Evolutionary conservation across 441 rosid genomes (phyloP).

Genomic region (Manihot esculenta): DNA sequence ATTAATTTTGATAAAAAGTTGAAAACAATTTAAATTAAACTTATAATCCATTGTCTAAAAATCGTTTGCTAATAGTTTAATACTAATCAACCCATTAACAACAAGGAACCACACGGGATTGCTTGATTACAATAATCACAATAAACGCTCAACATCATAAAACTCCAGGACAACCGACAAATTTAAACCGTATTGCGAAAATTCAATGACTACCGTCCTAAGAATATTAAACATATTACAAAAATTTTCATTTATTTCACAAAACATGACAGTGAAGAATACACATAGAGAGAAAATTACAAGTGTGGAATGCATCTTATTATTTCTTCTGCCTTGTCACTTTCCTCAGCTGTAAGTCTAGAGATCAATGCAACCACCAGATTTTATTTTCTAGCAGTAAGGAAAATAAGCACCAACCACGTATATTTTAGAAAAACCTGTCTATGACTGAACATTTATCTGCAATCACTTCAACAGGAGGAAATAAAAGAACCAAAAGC

Average conservation of each 20-base stretch:
- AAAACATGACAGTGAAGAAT: neutral
- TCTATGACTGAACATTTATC: neutral
- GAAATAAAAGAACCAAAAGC: slow-evolving; percentile 1
- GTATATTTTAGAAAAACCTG: neutral
- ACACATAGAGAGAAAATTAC: neutral
- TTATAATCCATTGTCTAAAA: no score
- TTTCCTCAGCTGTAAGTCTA: neutral
- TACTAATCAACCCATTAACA: no score
- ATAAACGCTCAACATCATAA: no score
- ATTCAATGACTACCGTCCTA: no score
- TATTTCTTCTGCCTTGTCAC: neutral
- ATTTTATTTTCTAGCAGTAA: neutral
- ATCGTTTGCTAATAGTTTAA: no score
- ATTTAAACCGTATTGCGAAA: no score
- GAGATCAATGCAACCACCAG: neutral
- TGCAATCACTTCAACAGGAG: neutral
- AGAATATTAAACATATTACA: no score
- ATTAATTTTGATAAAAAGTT: no score
- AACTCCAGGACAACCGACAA: no score
- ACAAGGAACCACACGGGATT: no score
- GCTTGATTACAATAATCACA: no score
- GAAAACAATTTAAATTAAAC: no score
- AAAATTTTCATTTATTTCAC: neutral
- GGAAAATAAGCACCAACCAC: neutral
- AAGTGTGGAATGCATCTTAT: neutral